Evolutionary conservation across 352 stramenopile species (phyloP), one percentile per base, ranked within the genome.

Genomic region (Discostella stelligera): DNA sequence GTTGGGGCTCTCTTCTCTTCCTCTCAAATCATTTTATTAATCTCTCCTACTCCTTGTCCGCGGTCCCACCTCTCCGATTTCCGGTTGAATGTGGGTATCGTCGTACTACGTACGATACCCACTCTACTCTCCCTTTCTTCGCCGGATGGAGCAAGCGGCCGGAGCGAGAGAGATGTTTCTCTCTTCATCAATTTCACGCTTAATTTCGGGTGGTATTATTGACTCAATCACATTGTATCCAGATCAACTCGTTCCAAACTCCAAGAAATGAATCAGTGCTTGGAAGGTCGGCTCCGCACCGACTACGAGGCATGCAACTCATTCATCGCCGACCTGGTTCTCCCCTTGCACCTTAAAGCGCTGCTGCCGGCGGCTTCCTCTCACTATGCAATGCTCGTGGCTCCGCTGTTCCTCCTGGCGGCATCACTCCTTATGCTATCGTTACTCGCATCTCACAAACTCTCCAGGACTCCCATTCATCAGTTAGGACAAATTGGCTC

Each of bases 351-450:
- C 1, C 48, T 70, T 27, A n/a, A 59, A 30, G 0, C 37, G 3
- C 23, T 52, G 27, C 10, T 59, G 5, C 44, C 16, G 0, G 1
- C 20, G 9, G 3, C 62, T 18, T 52, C 44, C 7, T 73, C 54
- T 39, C 39, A 16, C 7, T 58, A n/a, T 14, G 20, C 20, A 30
- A 72, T 53, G 2, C 30, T 72, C 7, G 25, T 67, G 49, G 55
- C 70, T 8, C 70, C 70, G 0, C 70, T 78, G 49, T 78, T 78
- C 32, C 16, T 78, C 13, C 49, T 78, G 13, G 61, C 49, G 5
- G 11, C 65, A 10, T 49, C 25, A 7, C 56, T 78, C 0, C 18
- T 78, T 11, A 20, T 61, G 13, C 13, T 63, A 9, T 78, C 70
- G 1, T n/a, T 78, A 54, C 8, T 55, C 23, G 23, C 55, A 9